Evolutionary conservation across 208 protist genomes (phyloP).

Genomic region (Naegleria fowleri): DNA sequence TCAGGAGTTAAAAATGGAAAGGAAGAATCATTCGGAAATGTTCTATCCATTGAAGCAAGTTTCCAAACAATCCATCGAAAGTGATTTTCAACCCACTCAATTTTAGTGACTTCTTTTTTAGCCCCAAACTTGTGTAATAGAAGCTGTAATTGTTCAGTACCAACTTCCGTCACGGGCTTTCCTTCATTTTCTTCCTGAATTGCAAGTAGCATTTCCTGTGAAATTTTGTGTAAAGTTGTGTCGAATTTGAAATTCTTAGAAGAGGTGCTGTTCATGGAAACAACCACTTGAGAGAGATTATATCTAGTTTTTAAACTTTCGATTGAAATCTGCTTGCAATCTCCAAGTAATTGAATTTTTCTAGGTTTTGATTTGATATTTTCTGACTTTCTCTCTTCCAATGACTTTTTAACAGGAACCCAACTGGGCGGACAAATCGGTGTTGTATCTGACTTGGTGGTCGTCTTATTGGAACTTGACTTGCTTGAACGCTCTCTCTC

Average conservation of each 20-base stretch:
- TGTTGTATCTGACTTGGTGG: neutral
- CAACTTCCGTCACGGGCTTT: neutral
- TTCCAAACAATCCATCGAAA: slow-evolving; percentile 20
- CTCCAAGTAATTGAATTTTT: neutral
- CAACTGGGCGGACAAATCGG: neutral
- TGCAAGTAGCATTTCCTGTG: neutral
- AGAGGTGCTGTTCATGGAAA: neutral
- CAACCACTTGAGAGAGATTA: neutral
- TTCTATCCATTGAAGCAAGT: neutral
- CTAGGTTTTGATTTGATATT: neutral
- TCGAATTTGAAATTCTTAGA: neutral
- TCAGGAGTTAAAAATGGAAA: slow-evolving; percentile 5
- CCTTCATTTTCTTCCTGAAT: neutral
- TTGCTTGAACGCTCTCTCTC: neutral
- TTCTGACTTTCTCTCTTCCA: neutral
- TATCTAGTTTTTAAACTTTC: neutral
- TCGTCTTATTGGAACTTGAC: neutral
- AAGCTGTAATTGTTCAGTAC: neutral
- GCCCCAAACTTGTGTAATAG: neutral
- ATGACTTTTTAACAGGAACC: neutral
- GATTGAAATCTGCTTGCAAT: neutral
- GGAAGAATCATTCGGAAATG: neutral
- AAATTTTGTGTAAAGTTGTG: neutral
- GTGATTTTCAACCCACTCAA: slow-evolving; percentile 7
- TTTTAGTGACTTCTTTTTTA: neutral